Percentiles rank a stretch among this genome's conserved stretches.
These are phyloP conservation scores for Sporothrix luriei DNA, from an alignment of 2,329 filamentous ascomycete genomes.

Conservation along the genomic window DNA sequence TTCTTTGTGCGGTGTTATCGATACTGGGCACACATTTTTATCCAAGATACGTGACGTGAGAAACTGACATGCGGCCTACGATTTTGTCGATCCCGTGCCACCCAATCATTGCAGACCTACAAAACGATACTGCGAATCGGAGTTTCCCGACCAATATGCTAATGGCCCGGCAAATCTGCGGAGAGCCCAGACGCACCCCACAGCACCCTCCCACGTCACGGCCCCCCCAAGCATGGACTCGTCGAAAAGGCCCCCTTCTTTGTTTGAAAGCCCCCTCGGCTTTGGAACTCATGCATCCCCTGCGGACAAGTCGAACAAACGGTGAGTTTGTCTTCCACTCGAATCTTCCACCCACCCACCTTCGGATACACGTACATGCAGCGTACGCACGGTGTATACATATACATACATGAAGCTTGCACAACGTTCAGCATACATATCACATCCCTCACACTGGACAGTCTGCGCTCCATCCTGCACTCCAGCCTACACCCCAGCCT, in stretches of 20 bases:
- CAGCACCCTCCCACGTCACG: constrained; percentile 42
- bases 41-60: not conserved
- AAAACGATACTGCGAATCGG: constrained; percentile 35
- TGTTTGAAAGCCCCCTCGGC: constrained; percentile 43
- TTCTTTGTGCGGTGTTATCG: not conserved
- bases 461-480: not conserved
- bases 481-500: not conserved
- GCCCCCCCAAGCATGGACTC: constrained; percentile 46
- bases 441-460: not conserved
- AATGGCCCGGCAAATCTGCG: constrained; percentile 31
- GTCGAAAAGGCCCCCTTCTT: constrained; percentile 44
- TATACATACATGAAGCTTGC: not conserved
- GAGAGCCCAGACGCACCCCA: constrained; percentile 43
- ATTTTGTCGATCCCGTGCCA: constrained; percentile 5
- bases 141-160: constrained; percentile 30
- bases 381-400: not conserved
- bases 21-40: not conserved
- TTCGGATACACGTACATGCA: not conserved
- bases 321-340: constrained; percentile 35
- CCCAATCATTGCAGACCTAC: constrained; percentile 31
- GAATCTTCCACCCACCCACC: not conserved
- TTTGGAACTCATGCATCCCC: constrained; percentile 37
- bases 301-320: constrained; percentile 37
- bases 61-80: constrained; percentile 27
- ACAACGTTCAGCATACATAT: not conserved